These are phyloP conservation scores for Termitomyces sp. DNA, from an alignment of 1,284 basidiomycete genomes.

Conservation along the genomic window DNA sequence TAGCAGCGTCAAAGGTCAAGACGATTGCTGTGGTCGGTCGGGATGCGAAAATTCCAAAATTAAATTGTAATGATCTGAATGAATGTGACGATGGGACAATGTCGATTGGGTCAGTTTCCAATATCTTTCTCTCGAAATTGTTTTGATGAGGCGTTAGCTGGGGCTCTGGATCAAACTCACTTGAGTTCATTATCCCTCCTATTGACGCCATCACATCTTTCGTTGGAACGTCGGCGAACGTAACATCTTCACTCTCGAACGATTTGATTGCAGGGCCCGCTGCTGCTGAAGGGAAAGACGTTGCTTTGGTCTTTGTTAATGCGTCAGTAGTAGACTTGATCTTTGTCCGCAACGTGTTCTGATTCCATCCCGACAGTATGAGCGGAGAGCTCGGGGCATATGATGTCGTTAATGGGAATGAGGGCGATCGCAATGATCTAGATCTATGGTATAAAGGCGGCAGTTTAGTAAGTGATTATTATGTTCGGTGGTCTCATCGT, in stretches of 20 bases:
- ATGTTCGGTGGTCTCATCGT: not conserved
- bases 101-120: constrained; percentile 34
- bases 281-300: constrained; percentile 48
- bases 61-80: constrained; percentile 36
- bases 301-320: constrained; percentile 62
- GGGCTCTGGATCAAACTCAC: constrained; percentile 43
- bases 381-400: constrained; percentile 46
- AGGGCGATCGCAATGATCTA: constrained; percentile 71
- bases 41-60: constrained; percentile 38
- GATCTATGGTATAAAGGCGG: constrained; percentile 58
- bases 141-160: constrained; percentile 25
- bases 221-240: constrained; percentile 35
- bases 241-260: constrained; percentile 52
- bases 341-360: not conserved
- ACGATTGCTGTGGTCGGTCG: constrained; percentile 40
- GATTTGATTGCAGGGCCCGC: constrained; percentile 41
- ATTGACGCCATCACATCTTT: constrained; percentile 44
- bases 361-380: constrained; percentile 24
- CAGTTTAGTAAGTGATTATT: constrained; percentile 24
- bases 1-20: constrained; percentile 42
- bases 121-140: not conserved
- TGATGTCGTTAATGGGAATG: constrained; percentile 56
- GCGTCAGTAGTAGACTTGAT: constrained; percentile 36
- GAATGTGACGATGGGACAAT: constrained; percentile 45
- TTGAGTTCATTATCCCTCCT: constrained; percentile 41